phyloP scores from a whole-genome alignment of 495 filamentous ascomycete genomes.

The Penicillium ucsense region DNA sequence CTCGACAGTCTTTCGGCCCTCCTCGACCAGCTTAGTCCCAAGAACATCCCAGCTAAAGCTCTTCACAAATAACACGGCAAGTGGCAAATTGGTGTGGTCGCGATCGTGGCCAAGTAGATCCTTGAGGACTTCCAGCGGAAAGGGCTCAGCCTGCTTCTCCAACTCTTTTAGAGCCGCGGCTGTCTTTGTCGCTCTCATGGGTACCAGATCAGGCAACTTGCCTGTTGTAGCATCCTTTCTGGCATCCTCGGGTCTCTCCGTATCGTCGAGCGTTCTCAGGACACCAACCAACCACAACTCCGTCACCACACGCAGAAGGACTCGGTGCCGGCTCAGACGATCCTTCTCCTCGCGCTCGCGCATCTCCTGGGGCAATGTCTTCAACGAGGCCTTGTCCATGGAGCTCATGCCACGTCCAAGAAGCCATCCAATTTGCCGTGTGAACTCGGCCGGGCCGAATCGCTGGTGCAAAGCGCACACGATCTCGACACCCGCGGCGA shows the following conservation, averaged over 20 bases:
- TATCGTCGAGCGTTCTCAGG: constrained; percentile 81
- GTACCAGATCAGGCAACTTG: constrained; percentile 44
- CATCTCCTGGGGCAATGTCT: constrained; percentile 65
- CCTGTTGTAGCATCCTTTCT: constrained; percentile 48
- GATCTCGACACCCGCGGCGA: constrained; percentile 84
- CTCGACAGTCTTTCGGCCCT: constrained; percentile 74
- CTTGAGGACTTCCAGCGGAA: constrained; percentile 92
- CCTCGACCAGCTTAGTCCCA: constrained; percentile 59
- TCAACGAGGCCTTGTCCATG: constrained; percentile 79
- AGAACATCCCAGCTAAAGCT: constrained; percentile 93
- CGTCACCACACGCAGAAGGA: constrained; percentile 80
- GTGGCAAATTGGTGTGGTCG: constrained; percentile 81
- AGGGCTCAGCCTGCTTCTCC: constrained; percentile 58
- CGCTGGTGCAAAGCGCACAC: constrained; percentile 92
- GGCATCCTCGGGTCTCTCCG: constrained; percentile 73
- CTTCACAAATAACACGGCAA: constrained; percentile 92
- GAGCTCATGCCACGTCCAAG: constrained; percentile 87
- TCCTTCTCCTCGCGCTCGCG: constrained; percentile 96
- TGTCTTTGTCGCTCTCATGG: constrained; percentile 30
- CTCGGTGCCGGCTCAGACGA: constrained; percentile 72
- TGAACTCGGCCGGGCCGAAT: constrained; percentile 87
- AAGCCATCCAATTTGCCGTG: constrained; percentile 82
- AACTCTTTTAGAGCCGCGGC: constrained; percentile 24
- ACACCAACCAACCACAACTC: constrained; percentile 94
- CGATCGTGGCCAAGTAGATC: constrained; percentile 88